Evolutionary conservation across 306 rosid genomes (phyloP).

Genomic region (Sesbania bispinosa): DNA sequence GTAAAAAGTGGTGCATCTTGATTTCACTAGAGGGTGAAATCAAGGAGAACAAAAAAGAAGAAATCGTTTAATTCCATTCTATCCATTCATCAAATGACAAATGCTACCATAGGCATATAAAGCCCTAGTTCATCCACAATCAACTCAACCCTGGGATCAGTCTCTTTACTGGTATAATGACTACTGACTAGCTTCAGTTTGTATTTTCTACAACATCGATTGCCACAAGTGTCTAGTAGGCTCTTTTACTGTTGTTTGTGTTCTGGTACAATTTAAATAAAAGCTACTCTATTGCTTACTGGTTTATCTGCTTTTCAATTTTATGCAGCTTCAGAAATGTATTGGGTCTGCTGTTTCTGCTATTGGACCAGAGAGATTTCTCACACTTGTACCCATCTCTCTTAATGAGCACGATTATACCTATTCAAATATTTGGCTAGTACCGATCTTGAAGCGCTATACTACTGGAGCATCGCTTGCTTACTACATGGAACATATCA

Average conservation of each 20-base stretch:
- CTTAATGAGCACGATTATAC: constrained; percentile 44
- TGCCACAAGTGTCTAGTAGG: neutral
- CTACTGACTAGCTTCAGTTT: neutral
- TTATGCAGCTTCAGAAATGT: constrained; percentile 69
- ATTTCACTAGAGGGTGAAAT: too few species aligned
- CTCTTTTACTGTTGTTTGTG: neutral
- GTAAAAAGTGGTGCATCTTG: too few species aligned
- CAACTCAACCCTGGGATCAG: neutral
- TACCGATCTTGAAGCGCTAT: constrained; percentile 70
- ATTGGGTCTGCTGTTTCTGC: constrained; percentile 82
- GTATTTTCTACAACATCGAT: neutral
- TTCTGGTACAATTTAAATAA: neutral
- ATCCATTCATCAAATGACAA: too few species aligned
- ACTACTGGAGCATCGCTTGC: constrained; percentile 75
- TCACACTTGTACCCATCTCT: constrained; percentile 63
- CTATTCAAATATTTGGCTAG: constrained; percentile 69
- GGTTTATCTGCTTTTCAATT: constrained; percentile 14
- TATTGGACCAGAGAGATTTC: constrained; percentile 84
- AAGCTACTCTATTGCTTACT: constrained; percentile 15
- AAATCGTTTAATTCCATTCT: too few species aligned
- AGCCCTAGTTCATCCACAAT: neutral
- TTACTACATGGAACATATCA: constrained; percentile 62
- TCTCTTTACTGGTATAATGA: neutral
- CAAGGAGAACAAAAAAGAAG: too few species aligned
- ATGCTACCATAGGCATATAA: too few species aligned